Percentiles rank a stretch among this genome's conserved stretches.
Evolutionary conservation across 2,329 filamentous ascomycete species (phyloP).

Genomic region (Sarocladium brachiariae): DNA sequence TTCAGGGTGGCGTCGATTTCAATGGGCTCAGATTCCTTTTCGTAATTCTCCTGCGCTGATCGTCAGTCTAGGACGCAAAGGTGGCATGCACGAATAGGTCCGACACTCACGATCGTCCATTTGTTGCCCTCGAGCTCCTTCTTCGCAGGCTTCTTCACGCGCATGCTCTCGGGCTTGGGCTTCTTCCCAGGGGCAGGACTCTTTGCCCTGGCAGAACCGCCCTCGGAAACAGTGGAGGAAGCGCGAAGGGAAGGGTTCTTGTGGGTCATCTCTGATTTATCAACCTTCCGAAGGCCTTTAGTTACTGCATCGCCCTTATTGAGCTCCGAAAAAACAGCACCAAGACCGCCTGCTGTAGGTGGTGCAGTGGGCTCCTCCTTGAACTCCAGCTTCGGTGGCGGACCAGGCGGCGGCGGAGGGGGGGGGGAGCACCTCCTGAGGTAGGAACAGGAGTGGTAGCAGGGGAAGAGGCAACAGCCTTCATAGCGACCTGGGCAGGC

Average conservation of each 20-base stretch:
- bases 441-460: slow-evolving; percentile 21
- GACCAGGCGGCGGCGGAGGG: slow-evolving; percentile 65
- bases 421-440: slow-evolving; percentile 22
- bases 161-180: slow-evolving; percentile 80
- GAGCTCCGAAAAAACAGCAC: slow-evolving; percentile 84
- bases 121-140: slow-evolving; percentile 84
- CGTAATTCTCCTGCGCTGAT: slow-evolving; percentile 73
- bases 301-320: slow-evolving; percentile 89
- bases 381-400: slow-evolving; percentile 59
- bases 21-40: slow-evolving; percentile 64
- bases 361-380: slow-evolving; percentile 34
- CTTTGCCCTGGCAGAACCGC: slow-evolving; percentile 57
- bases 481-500: slow-evolving; percentile 60
- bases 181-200: slow-evolving; percentile 84
- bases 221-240: slow-evolving; percentile 60
- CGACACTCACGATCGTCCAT: slow-evolving; percentile 68
- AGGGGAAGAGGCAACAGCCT: slow-evolving; percentile 43
- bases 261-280: slow-evolving; percentile 94
- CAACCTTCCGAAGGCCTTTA: slow-evolving; percentile 83
- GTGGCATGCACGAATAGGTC: too few species aligned
- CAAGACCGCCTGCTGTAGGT: slow-evolving; percentile 55
- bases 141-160: slow-evolving; percentile 71
- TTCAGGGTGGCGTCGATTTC: slow-evolving; percentile 75
- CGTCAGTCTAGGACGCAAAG: too few species aligned
- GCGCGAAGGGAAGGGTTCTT: slow-evolving; percentile 88